Conservation (phyloP, 1,139 yeast genomes). For the Taiozyma onychis region DNA sequence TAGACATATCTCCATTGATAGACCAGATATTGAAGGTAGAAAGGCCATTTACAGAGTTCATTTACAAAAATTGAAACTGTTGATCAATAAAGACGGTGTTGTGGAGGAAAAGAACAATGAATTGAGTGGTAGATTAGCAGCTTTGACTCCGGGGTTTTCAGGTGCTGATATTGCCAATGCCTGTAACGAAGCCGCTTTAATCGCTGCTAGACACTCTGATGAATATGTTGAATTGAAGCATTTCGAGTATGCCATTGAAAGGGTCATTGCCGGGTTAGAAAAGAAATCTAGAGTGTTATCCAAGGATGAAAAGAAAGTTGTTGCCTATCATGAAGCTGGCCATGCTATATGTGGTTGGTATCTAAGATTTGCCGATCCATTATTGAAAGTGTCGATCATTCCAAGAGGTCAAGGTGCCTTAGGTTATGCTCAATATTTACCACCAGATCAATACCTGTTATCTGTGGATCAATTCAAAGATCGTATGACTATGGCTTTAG, state of each 20-base stretch:
- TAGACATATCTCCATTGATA: slow-evolving; percentile 67
- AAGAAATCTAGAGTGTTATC: slow-evolving; percentile 64
- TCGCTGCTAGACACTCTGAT: slow-evolving; percentile 68
- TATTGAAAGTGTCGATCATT: slow-evolving; percentile 72
- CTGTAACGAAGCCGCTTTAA: slow-evolving; percentile 78
- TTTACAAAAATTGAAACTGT: slow-evolving; percentile 51
- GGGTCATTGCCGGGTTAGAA: slow-evolving; percentile 78
- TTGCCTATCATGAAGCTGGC: slow-evolving; percentile 82
- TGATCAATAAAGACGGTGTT: slow-evolving; percentile 34
- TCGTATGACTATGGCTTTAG: slow-evolving; percentile 76
- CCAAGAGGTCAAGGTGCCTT: slow-evolving; percentile 84
- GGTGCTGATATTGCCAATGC: slow-evolving; percentile 86
- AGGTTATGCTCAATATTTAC: slow-evolving; percentile 79
- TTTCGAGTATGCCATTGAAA: slow-evolving; percentile 76
- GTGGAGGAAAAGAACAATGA: slow-evolving; percentile 44
- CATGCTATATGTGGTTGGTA: slow-evolving; percentile 82
- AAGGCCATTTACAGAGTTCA: slow-evolving; percentile 71
- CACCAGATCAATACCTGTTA: slow-evolving; percentile 67
- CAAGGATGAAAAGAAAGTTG: slow-evolving; percentile 67
- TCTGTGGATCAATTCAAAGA: slow-evolving; percentile 63
- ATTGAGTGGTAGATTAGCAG: slow-evolving; percentile 66
- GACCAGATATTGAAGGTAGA: slow-evolving; percentile 75
- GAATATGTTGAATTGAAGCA: slow-evolving; percentile 50
- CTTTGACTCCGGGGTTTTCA: slow-evolving; percentile 78
- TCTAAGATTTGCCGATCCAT: slow-evolving; percentile 67